These are phyloP conservation scores for Apiospora kogelbergensis DNA, from an alignment of 2,329 filamentous ascomycete species.

Conservation along the genomic window DNA sequence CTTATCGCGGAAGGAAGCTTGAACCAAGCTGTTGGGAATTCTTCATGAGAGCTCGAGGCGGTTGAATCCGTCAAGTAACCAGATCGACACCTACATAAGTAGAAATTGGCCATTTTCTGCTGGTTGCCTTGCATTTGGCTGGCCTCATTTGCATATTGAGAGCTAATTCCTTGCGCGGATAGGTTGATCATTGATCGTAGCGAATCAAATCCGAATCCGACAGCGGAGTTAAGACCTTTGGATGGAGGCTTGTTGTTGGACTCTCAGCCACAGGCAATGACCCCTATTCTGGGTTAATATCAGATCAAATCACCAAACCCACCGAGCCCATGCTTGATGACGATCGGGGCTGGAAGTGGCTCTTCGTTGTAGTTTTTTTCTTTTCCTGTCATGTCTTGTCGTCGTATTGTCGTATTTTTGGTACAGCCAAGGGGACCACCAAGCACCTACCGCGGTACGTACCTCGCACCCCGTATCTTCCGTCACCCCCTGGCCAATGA, in stretches of 20 bases:
- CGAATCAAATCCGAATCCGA: background rate
- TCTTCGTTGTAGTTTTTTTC: background rate
- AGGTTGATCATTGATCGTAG: background rate
- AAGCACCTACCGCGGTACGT: background rate
- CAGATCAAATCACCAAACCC: background rate
- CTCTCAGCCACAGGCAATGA: background rate
- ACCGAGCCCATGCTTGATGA: background rate
- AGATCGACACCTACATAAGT: background rate
- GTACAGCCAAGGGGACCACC: too few relatives aligned
- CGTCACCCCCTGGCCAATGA: slow-evolving; percentile 4
- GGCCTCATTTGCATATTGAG: background rate
- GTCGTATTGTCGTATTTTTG: background rate
- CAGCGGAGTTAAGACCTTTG: background rate
- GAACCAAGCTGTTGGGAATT: background rate
- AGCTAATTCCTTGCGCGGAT: background rate
- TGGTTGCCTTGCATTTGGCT: background rate
- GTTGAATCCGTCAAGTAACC: background rate
- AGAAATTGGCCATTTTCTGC: background rate
- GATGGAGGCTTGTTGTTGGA: background rate
- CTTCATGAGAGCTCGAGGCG: background rate
- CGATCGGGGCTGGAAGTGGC: background rate
- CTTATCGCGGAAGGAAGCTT: background rate
- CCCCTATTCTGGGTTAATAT: background rate
- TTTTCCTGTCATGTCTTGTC: background rate
- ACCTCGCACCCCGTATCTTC: background rate